phyloP scores from a whole-genome alignment of 2,329 filamentous ascomycete genomes.

The Beauveria pseudobassiana region DNA sequence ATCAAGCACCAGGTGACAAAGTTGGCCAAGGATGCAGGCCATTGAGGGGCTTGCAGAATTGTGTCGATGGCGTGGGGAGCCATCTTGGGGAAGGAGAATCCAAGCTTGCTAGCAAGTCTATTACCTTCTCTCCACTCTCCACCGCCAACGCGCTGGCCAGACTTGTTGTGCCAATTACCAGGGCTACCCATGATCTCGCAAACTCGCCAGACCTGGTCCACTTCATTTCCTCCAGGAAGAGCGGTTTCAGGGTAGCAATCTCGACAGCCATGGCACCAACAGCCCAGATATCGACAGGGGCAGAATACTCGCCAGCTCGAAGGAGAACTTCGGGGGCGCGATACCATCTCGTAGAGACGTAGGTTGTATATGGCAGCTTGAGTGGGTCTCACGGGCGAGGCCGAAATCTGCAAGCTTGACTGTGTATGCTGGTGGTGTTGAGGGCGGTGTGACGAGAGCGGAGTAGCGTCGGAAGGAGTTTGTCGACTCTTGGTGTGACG shows the following conservation, averaged over 20 bases:
- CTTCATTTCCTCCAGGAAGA: constrained; percentile 96
- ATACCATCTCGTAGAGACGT: constrained; percentile 98
- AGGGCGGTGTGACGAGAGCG: constrained; percentile 84
- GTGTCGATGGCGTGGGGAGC: constrained; percentile 94
- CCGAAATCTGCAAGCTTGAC: constrained; percentile 99
- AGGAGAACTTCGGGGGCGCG: constrained; percentile 90
- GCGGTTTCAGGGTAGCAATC: constrained; percentile 88
- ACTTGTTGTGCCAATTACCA: constrained; percentile 95
- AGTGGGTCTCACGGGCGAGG: constrained; percentile 93
- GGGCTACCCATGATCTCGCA: constrained; percentile 99
- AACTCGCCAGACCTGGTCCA: constrained; percentile 97
- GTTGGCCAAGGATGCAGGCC: constrained; percentile 78
- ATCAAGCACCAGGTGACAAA: constrained; percentile 98
- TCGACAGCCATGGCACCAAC: constrained; percentile 98
- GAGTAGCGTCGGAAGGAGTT: constrained; percentile 92
- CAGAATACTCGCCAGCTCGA: constrained; percentile 91
- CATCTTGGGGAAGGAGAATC: constrained; percentile 99
- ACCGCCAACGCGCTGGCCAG: constrained; percentile 77
- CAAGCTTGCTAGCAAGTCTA: constrained; percentile 85
- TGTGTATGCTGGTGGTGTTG: constrained; percentile 86
- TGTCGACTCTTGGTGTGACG: constrained; percentile 69
- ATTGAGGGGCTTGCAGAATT: constrained; percentile 82
- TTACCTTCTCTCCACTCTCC: constrained; percentile 97
- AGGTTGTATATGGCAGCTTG: constrained; percentile 93
- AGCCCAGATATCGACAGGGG: constrained; percentile 97